phyloP scores from a whole-genome alignment of 2,329 filamentous ascomycete genomes.

The Ophiostoma australiae region DNA sequence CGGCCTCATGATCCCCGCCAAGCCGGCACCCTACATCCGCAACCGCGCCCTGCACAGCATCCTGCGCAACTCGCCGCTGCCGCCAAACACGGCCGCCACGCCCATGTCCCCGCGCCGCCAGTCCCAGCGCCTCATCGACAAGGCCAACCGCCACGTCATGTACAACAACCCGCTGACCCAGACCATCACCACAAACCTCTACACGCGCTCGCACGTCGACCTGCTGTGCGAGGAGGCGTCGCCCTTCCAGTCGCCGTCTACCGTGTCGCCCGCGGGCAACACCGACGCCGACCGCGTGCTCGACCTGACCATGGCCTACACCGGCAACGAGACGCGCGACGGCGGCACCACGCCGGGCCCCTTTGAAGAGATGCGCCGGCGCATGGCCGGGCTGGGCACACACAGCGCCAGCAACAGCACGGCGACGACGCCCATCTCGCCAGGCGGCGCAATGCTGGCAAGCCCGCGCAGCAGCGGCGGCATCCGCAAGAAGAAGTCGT shows the following conservation, averaged over 20 bases:
- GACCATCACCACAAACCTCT: conserved; percentile 59
- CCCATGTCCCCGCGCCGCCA: conserved; percentile 51
- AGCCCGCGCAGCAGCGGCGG: conserved; percentile 40
- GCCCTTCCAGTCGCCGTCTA: conserved; percentile 33
- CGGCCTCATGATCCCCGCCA: conserved; percentile 30
- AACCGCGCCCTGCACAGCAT: conserved; percentile 58
- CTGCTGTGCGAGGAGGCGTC: conserved; percentile 55
- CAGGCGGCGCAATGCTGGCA: conserved; percentile 29
- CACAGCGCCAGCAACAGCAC: conserved; percentile 37
- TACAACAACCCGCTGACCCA: conserved; percentile 60
- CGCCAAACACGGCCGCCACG: conserved; percentile 46
- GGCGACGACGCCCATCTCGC: conserved; percentile 24
- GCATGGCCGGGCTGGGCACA: conserved; percentile 49
- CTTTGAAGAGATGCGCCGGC: conserved; percentile 58
- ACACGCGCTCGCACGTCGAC: conserved; percentile 60
- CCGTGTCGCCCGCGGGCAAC: conserved; percentile 31
- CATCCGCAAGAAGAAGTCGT: conserved; percentile 49
- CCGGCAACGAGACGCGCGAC: conserved; percentile 52
- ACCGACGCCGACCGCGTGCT: conserved; percentile 41
- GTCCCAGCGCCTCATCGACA: conserved; percentile 51
- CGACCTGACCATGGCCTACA: conserved; percentile 49
- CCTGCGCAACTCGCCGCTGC: conserved; percentile 60
- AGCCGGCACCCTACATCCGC: conserved; percentile 51
- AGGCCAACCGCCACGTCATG: conserved; percentile 52
- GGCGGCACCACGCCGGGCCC: conserved; percentile 59